Percentiles rank a stretch among this genome's conserved stretches.
These are phyloP conservation scores for Neurospora cerealis DNA, from an alignment of 495 filamentous ascomycete genomes.

Conservation along the genomic window DNA sequence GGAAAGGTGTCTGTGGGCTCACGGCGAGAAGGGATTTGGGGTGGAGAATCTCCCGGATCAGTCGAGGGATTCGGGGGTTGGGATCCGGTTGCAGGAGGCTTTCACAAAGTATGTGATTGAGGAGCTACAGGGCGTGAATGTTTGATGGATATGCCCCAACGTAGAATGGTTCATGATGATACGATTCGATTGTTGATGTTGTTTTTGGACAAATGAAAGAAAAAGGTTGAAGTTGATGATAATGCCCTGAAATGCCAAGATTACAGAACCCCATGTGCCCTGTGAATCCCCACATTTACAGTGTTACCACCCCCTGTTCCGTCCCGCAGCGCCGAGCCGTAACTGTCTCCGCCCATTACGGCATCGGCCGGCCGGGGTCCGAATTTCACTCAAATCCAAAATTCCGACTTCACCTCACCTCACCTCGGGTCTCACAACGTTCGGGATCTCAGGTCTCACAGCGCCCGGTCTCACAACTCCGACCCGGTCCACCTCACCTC, in stretches of 20 bases:
- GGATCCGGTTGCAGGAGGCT: conserved; percentile 17
- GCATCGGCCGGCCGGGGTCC: not conserved
- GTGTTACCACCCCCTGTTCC: not conserved
- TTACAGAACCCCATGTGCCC: not conserved
- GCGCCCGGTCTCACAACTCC: not conserved
- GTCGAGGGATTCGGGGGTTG: conserved; percentile 14
- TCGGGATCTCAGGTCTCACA: not conserved
- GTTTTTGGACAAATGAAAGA: not conserved
- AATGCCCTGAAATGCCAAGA: not conserved
- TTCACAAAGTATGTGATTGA: conserved; percentile 22
- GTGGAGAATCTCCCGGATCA: conserved; percentile 16
- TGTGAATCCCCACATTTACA: not conserved
- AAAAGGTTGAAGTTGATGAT: not conserved
- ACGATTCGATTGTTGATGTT: not conserved
- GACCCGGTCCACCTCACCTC: not conserved
- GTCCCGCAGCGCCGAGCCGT: not conserved
- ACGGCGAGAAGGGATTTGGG: conserved; percentile 21
- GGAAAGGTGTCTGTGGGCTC: conserved; percentile 20
- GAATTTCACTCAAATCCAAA: not conserved
- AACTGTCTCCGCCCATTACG: not conserved
- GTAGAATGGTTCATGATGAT: not conserved
- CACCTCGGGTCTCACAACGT: not conserved
- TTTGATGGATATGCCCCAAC: conserved; percentile 1
- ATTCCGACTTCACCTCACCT: not conserved
- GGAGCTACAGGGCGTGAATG: conserved; percentile 6